phyloP scores from a whole-genome alignment of 441 rosid genomes.

The Gossypium gossypioides region DNA sequence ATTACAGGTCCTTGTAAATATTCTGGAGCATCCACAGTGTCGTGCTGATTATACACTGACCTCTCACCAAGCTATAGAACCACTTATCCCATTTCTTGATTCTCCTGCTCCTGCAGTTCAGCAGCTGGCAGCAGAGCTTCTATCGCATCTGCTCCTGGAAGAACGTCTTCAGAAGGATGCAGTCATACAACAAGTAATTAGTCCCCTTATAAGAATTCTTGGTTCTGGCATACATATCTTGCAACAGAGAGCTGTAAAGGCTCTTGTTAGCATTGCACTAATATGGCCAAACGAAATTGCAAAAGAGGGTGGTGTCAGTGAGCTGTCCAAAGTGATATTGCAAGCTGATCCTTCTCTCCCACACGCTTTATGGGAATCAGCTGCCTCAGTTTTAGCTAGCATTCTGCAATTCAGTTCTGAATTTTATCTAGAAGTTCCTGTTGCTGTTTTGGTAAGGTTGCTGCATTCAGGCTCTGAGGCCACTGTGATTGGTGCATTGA shows the following conservation, averaged over 20 bases:
- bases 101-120: slow-evolving; percentile 92
- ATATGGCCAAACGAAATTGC: slow-evolving; percentile 96
- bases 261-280: slow-evolving; percentile 84
- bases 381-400: slow-evolving; percentile 76
- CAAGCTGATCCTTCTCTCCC: slow-evolving; percentile 94
- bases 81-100: slow-evolving; percentile 88
- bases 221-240: slow-evolving; percentile 81
- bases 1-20: slow-evolving; percentile 89
- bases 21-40: slow-evolving; percentile 95
- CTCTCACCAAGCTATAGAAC: slow-evolving; percentile 85
- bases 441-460: slow-evolving; percentile 88
- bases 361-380: slow-evolving; percentile 92
- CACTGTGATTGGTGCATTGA: slow-evolving; percentile 81
- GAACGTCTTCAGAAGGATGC: slow-evolving; percentile 93
- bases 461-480: slow-evolving; percentile 80
- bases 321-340: slow-evolving; percentile 85
- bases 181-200: slow-evolving; percentile 67
- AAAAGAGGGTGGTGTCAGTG: slow-evolving; percentile 90
- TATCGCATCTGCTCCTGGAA: slow-evolving; percentile 77
- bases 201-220: slow-evolving; percentile 79
- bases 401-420: slow-evolving; percentile 97
- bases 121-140: slow-evolving; percentile 97
- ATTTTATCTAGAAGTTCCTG: slow-evolving; percentile 90
- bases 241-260: slow-evolving; percentile 99
- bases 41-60: slow-evolving; percentile 75